Evolutionary conservation across 2,329 filamentous ascomycete genomes (phyloP).

Genomic region (Hypoxylon sp.): DNA sequence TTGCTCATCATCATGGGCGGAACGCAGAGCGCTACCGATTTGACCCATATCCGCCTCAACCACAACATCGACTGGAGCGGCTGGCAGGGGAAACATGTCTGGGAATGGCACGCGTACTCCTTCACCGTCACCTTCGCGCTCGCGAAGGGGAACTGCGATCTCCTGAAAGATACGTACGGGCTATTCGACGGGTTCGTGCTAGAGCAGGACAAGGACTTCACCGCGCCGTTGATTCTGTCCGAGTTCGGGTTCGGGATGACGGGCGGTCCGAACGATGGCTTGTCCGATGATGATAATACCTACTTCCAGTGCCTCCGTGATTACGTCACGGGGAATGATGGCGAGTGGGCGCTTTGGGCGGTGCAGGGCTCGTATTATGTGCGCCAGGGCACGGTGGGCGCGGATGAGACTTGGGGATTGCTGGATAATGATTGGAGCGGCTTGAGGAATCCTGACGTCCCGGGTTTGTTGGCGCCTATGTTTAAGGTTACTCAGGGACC

Average conservation of each 20-base stretch:
- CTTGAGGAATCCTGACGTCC: constrained; percentile 56
- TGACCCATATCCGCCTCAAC: constrained; percentile 58
- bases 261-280: constrained; percentile 58
- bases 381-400: constrained; percentile 62
- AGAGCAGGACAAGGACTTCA: constrained; percentile 60
- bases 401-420: constrained; percentile 67
- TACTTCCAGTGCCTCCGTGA: constrained; percentile 67
- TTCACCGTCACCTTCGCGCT: constrained; percentile 65
- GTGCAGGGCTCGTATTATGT: constrained; percentile 71
- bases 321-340: constrained; percentile 68
- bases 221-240: constrained; percentile 68
- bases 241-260: constrained; percentile 70
- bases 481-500: constrained; percentile 59
- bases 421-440: constrained; percentile 60
- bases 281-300: constrained; percentile 59
- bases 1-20: constrained; percentile 68
- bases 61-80: constrained; percentile 59
- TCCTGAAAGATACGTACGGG: constrained; percentile 61
- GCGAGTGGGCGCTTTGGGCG: constrained; percentile 72
- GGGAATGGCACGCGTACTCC: constrained; percentile 71
- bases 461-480: constrained; percentile 54
- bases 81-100: constrained; percentile 67
- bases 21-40: constrained; percentile 66
- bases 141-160: constrained; percentile 58
- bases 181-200: constrained; percentile 66